A percentile compares a stretch with the other conserved stretches of the same genome.
Conservation (phyloP, 2,329 filamentous ascomycete genomes). For the Stagonosporopsis chrysanthemi region DNA sequence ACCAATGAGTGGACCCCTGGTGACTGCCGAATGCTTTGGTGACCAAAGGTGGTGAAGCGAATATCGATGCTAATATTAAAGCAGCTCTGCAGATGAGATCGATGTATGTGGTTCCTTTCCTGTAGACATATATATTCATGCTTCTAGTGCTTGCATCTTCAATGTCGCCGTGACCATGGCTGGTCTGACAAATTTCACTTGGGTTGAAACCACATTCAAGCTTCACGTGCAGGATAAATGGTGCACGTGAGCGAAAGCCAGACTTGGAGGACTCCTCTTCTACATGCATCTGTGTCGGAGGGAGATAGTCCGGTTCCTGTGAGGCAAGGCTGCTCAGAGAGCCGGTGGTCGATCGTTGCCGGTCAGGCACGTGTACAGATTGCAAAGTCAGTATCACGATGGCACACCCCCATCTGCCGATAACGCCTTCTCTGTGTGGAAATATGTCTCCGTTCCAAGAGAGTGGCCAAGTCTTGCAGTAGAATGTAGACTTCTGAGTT, state of each 20-base stretch:
- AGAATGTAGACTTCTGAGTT: constrained; percentile 24
- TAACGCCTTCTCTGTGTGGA: constrained; percentile 44
- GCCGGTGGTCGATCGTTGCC: not conserved
- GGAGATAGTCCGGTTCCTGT: constrained; percentile 6
- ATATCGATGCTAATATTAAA: too few relatives aligned
- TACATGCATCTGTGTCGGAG: not conserved
- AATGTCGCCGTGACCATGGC: not conserved
- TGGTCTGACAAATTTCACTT: not conserved
- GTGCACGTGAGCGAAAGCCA: not conserved
- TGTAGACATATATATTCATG: not conserved
- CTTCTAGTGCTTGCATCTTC: not conserved
- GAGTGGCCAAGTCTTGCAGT: constrained; percentile 32
- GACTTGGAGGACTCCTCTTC: not conserved
- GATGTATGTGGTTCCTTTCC: not conserved
- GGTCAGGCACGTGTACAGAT: not conserved
- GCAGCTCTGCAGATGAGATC: too few relatives aligned
- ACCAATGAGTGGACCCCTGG: too few relatives aligned
- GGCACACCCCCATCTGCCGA: constrained; percentile 23
- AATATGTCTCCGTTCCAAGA: constrained; percentile 24
- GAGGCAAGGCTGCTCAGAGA: constrained; percentile 2
- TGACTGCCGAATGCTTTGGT: too few relatives aligned
- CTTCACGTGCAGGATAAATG: not conserved
- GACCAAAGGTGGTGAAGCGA: too few relatives aligned
- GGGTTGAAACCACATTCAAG: not conserved
- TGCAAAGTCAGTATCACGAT: constrained; percentile 23